Conservation (phyloP, 768 basidiomycete species). For the Hericium erinaceus region DNA sequence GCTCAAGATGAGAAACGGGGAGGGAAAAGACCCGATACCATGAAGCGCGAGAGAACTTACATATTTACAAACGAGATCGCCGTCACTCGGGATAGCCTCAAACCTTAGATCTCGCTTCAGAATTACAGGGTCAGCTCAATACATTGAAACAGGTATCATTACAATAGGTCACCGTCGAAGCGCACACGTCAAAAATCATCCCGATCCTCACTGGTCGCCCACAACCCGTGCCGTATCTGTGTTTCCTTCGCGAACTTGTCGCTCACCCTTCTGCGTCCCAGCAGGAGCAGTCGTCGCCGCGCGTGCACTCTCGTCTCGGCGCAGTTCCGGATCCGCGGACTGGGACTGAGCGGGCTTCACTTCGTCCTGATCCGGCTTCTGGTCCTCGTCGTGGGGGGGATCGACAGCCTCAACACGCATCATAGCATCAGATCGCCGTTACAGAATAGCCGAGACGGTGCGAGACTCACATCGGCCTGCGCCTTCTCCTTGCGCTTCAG, state of each 20-base stretch:
- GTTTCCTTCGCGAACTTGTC: neutral
- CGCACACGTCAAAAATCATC: too few species aligned
- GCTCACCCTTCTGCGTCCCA: neutral
- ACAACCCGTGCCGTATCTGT: neutral
- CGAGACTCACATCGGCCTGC: slow-evolving; percentile 9
- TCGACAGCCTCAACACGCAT: neutral
- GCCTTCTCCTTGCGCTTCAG: slow-evolving; percentile 27
- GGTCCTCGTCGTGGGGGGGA: neutral
- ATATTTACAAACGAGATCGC: too few species aligned
- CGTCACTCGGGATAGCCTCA: too few species aligned
- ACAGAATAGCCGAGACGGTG: neutral
- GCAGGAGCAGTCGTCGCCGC: neutral
- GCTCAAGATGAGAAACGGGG: too few species aligned
- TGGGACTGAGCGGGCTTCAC: too few species aligned
- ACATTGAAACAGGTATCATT: too few species aligned
- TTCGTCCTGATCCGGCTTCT: neutral
- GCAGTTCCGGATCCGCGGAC: neutral
- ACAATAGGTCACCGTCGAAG: too few species aligned
- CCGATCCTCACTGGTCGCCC: too few species aligned
- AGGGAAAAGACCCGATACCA: too few species aligned
- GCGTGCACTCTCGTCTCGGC: neutral
- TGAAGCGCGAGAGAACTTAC: too few species aligned
- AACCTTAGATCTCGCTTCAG: too few species aligned
- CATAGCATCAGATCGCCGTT: neutral
- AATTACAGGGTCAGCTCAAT: too few species aligned